Evolutionary conservation across 2,329 filamentous ascomycete genomes (phyloP).

Genomic region (Colletotrichum chrysophilum): DNA sequence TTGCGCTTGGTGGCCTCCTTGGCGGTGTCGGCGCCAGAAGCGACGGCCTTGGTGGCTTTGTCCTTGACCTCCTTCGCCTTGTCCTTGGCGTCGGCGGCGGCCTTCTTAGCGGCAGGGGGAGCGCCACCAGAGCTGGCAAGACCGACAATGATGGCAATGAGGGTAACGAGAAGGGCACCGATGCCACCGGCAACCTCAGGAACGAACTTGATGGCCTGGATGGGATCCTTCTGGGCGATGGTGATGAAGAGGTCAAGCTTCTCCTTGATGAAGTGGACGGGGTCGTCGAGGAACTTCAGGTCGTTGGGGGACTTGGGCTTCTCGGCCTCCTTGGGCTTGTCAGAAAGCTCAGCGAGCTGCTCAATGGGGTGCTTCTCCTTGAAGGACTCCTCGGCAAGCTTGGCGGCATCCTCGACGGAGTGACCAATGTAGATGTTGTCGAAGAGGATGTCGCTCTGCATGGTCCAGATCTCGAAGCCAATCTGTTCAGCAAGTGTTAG

Average conservation of each 20-base stretch:
- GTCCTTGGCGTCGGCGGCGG: constrained; percentile 67
- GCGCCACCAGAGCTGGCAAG: constrained; percentile 65
- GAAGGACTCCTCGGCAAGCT: constrained; percentile 88
- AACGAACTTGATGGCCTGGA: constrained; percentile 86
- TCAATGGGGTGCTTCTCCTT: constrained; percentile 86
- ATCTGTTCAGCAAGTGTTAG: constrained; percentile 59
- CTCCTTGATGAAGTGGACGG: constrained; percentile 85
- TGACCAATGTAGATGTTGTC: constrained; percentile 99
- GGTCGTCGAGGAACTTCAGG: constrained; percentile 90
- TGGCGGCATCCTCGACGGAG: constrained; percentile 89
- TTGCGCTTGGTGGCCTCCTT: constrained; percentile 74
- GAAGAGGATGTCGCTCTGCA: constrained; percentile 98
- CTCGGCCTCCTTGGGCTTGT: constrained; percentile 75
- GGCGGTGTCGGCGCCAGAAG: constrained; percentile 71
- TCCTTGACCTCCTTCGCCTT: constrained; percentile 79
- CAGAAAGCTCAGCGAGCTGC: constrained; percentile 77
- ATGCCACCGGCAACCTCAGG: constrained; percentile 89
- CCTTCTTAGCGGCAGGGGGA: constrained; percentile 76
- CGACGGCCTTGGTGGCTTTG: constrained; percentile 67
- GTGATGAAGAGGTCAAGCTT: constrained; percentile 91
- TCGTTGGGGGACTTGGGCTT: constrained; percentile 75
- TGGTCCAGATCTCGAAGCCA: constrained; percentile 99
- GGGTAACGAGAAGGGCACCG: constrained; percentile 70
- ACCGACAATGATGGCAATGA: constrained; percentile 74
- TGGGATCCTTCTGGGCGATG: constrained; percentile 79